Percentiles rank a stretch among this genome's conserved stretches.
Evolutionary conservation across 495 filamentous ascomycete species (phyloP).

Genomic region (Astrothelium macrocarpum): DNA sequence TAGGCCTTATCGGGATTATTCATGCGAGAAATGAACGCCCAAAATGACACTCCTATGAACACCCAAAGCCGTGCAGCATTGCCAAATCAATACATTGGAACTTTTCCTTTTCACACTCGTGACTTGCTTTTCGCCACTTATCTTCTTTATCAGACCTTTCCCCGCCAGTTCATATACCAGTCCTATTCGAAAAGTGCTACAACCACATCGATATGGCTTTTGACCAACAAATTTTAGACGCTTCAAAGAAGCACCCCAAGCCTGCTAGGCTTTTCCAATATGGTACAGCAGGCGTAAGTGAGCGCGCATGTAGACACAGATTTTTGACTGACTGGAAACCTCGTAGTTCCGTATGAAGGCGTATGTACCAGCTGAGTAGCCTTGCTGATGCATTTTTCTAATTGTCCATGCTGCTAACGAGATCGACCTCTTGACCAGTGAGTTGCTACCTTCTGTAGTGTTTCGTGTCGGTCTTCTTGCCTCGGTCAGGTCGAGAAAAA

Average conservation of each 20-base stretch:
- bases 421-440: slow-evolving; percentile 19
- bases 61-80: too few species aligned
- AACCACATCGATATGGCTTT: neutral
- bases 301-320: neutral
- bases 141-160: neutral
- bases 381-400: slow-evolving; percentile 21
- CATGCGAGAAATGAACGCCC: slow-evolving; percentile 3
- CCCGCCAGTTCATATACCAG: neutral
- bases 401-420: neutral
- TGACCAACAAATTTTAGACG: slow-evolving; percentile 29
- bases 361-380: slow-evolving; percentile 39
- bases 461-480: slow-evolving; percentile 86
- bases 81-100: too few species aligned
- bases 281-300: slow-evolving; percentile 81
- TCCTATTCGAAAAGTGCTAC: neutral
- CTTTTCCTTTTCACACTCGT: too few species aligned
- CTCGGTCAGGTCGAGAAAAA: slow-evolving; percentile 79
- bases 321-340: slow-evolving; percentile 18
- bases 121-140: neutral
- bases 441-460: slow-evolving; percentile 72
- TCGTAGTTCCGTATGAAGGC: slow-evolving; percentile 69
- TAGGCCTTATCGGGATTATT: neutral
- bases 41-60: neutral
- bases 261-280: slow-evolving; percentile 72
- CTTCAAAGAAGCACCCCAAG: slow-evolving; percentile 61